Evolutionary conservation across 352 stramenopile species (phyloP).

Genomic region (Phytophthora multivora): DNA sequence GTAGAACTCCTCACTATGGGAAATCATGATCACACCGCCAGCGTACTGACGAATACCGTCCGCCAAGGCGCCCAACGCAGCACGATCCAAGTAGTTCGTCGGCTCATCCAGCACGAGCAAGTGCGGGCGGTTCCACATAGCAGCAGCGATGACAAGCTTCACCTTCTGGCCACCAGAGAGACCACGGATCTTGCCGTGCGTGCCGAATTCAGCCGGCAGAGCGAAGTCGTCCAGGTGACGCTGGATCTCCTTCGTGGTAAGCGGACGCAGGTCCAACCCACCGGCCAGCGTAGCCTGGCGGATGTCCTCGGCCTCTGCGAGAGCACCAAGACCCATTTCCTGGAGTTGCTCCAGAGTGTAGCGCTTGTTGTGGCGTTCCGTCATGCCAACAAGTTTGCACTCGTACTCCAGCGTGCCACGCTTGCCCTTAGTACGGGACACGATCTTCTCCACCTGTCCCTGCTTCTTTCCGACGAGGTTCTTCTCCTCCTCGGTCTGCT

Average conservation of each 20-base stretch:
- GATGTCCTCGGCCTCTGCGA: conserved; percentile 68
- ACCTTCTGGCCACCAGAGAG: conserved; percentile 85
- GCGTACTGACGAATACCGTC: conserved; percentile 75
- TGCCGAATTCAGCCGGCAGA: conserved; percentile 73
- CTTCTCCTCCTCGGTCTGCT: conserved; percentile 93
- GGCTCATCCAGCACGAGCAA: conserved; percentile 90
- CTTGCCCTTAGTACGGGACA: conserved; percentile 83
- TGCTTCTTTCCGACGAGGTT: conserved; percentile 89
- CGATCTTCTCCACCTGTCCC: conserved; percentile 95
- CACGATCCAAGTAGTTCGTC: conserved; percentile 88
- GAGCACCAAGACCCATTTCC: conserved; percentile 69
- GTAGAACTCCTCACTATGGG: conserved; percentile 84
- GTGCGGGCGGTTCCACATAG: conserved; percentile 86
- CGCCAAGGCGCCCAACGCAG: conserved; percentile 60
- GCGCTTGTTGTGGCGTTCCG: conserved; percentile 65
- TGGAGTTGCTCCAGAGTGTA: conserved; percentile 73
- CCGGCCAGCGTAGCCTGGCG: conserved; percentile 63
- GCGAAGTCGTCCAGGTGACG: conserved; percentile 79
- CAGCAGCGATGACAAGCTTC: conserved; percentile 78
- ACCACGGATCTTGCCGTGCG: conserved; percentile 79
- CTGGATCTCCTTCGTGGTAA: conserved; percentile 77
- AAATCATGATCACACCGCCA: conserved; percentile 83
- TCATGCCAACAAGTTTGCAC: conserved; percentile 85
- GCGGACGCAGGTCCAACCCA: conserved; percentile 62
- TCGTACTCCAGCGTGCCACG: conserved; percentile 88